phyloP scores from a whole-genome alignment of 345 rosid genomes.

The Mercurialis annua region DNA sequence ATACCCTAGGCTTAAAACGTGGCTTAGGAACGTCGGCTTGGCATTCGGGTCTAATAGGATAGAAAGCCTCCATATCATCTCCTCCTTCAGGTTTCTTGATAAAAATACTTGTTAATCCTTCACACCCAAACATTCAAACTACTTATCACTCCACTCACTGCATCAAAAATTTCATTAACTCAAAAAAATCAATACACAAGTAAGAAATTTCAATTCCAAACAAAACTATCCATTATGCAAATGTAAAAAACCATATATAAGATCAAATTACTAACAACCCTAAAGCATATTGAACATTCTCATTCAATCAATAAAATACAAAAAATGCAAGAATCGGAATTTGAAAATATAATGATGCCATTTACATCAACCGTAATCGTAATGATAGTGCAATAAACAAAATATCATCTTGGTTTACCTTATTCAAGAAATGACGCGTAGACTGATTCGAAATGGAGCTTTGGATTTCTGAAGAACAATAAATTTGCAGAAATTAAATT shows the following conservation, averaged over 20 bases:
- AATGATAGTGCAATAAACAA: neutral
- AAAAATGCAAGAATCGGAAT: no score
- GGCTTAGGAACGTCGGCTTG: conserved; percentile 58
- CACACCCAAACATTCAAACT: conserved; percentile 34
- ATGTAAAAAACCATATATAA: neutral
- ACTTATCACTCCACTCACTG: conserved; percentile 1
- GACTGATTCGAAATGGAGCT: no score
- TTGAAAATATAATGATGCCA: neutral
- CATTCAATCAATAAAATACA: no score
- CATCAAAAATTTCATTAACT: neutral
- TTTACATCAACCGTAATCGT: neutral
- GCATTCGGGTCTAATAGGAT: conserved; percentile 72
- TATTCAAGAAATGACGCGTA: neutral
- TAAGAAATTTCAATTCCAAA: neutral
- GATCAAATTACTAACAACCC: neutral
- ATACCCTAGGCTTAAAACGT: conserved; percentile 72
- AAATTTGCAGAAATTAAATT: no score
- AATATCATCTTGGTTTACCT: neutral
- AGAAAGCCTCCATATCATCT: conserved; percentile 65
- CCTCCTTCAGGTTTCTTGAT: conserved; percentile 44
- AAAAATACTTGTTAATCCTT: conserved; percentile 26
- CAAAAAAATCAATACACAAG: neutral
- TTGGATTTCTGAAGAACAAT: no score
- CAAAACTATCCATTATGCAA: neutral
- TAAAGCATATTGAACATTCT: neutral